phyloP scores from a whole-genome alignment of 176 grass and related monocot genomes.

The Phoenix roebelenii region DNA sequence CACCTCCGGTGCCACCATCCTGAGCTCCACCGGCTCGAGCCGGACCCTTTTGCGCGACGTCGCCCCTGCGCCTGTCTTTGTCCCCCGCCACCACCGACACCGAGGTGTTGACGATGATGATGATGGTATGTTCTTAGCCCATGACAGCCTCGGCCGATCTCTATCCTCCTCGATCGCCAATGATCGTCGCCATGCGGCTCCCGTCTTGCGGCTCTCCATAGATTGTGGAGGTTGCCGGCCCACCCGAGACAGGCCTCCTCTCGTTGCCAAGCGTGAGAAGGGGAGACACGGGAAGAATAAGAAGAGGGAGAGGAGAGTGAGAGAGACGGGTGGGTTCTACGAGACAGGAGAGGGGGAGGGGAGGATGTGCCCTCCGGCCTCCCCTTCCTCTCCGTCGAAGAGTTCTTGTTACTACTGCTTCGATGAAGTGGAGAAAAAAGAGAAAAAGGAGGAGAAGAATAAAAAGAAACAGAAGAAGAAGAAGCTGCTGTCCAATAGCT shows the following conservation, averaged over 20 bases:
- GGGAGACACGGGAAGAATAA: neutral
- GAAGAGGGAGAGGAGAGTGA: slow-evolving; percentile 21
- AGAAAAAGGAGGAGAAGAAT: neutral
- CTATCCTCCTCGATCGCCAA: too few species aligned
- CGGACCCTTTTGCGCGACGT: slow-evolving; percentile 14
- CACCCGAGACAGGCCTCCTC: neutral
- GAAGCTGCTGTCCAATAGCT: slow-evolving; percentile 38
- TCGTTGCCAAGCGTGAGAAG: neutral
- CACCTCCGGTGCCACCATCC: slow-evolving; percentile 18
- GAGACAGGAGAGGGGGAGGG: slow-evolving; percentile 8
- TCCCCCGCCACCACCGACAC: neutral
- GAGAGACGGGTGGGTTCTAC: slow-evolving; percentile 19
- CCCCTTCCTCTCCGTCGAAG: slow-evolving; percentile 33
- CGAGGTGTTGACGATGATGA: too few species aligned
- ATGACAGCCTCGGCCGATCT: too few species aligned
- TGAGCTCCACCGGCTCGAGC: slow-evolving; percentile 19
- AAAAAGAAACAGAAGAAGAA: slow-evolving; percentile 17
- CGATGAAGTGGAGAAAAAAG: neutral
- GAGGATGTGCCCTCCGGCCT: slow-evolving; percentile 33
- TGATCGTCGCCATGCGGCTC: too few species aligned
- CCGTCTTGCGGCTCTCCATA: neutral
- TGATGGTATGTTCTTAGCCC: too few species aligned
- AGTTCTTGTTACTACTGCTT: slow-evolving; percentile 18
- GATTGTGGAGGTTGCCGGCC: slow-evolving; percentile 25
- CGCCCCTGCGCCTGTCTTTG: slow-evolving; percentile 15